Percentiles rank a stretch among this genome's conserved stretches.
These are phyloP conservation scores for Cryphonectria parasitica DNA, from an alignment of 2,329 filamentous ascomycete species.

Conservation along the genomic window DNA sequence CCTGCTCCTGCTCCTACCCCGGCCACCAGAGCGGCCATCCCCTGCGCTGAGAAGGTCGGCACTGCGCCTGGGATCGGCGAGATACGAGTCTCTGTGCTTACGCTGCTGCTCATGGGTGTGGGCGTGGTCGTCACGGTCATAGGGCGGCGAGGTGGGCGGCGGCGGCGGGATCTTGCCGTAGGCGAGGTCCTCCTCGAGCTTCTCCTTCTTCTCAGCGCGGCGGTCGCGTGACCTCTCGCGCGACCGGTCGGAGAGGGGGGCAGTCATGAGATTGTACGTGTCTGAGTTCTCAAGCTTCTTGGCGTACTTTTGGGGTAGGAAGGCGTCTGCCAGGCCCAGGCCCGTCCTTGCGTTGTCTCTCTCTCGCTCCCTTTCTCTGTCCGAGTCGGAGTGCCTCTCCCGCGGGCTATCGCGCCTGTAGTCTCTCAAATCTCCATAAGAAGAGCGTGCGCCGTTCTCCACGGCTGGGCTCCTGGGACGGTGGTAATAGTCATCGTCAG, in stretches of 20 bases:
- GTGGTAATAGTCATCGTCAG: slow-evolving; percentile 41
- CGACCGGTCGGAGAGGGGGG: slow-evolving; percentile 34
- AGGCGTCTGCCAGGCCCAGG: slow-evolving; percentile 39
- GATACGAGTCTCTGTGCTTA: slow-evolving; percentile 40
- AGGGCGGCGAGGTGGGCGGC: slow-evolving; percentile 30
- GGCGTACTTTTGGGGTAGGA: slow-evolving; percentile 54
- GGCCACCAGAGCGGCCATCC: slow-evolving; percentile 28
- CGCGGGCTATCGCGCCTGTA: slow-evolving; percentile 36
- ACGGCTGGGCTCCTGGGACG: slow-evolving; percentile 40
- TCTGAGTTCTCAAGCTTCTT: slow-evolving; percentile 37
- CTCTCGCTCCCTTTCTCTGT: slow-evolving; percentile 35
- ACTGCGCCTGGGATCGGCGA: slow-evolving; percentile 30
- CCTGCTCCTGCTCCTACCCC: slow-evolving; percentile 29
- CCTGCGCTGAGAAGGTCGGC: slow-evolving; percentile 23
- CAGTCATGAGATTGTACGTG: slow-evolving; percentile 33
- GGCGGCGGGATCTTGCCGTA: slow-evolving; percentile 46
- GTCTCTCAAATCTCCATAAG: slow-evolving; percentile 31
- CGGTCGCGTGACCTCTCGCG: slow-evolving; percentile 36
- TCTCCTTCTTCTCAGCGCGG: slow-evolving; percentile 34
- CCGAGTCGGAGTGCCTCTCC: slow-evolving; percentile 37
- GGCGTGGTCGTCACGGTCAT: slow-evolving; percentile 26
- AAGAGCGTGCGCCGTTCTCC: slow-evolving; percentile 31
- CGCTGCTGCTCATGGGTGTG: slow-evolving; percentile 43
- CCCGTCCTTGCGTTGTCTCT: slow-evolving; percentile 31
- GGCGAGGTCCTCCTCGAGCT: slow-evolving; percentile 49